A percentile compares a stretch with the other conserved stretches of the same genome.
Evolutionary conservation across 768 basidiomycete species (phyloP).

Genomic region (Amanita muscaria): DNA sequence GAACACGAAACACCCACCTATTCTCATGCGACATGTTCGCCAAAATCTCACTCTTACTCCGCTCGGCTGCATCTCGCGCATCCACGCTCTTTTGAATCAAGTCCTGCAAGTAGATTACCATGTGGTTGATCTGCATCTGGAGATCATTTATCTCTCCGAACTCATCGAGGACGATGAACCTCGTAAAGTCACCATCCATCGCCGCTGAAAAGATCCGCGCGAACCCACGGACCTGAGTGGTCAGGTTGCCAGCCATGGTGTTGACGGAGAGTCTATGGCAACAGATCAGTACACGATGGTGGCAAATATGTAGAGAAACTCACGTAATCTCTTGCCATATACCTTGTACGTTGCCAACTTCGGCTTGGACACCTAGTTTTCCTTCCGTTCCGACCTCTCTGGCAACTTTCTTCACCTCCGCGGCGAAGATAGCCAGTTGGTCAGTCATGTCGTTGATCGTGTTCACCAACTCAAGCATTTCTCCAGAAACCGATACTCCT

Average conservation of each 20-base stretch:
- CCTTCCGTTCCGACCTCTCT: constrained; percentile 97
- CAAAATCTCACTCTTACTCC: constrained; percentile 95
- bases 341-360: constrained; percentile 93
- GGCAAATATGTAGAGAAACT: constrained; percentile 31
- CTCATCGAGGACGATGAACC: constrained; percentile 98
- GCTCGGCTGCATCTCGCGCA: constrained; percentile 92
- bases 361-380: constrained; percentile 96
- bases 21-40: constrained; percentile 99
- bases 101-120: constrained; percentile 96
- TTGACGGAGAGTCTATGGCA: constrained; percentile 79
- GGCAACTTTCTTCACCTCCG: constrained; percentile 86
- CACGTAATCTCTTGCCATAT: constrained; percentile 99
- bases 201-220: constrained; percentile 98
- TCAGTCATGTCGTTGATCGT: constrained; percentile 89
- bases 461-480: constrained; percentile 92
- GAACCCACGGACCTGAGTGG: constrained; percentile 98
- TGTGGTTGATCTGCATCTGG: constrained; percentile 98
- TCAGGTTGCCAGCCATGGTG: constrained; percentile 93
- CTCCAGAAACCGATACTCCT: constrained; percentile 88
- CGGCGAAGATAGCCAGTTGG: constrained; percentile 47
- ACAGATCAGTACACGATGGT: background rate
- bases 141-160: constrained; percentile 98
- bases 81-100: constrained; percentile 98
- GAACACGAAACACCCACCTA: constrained; percentile 44
- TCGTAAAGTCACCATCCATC: constrained; percentile 97